Evolutionary conservation across 129 eudicot species (phyloP).

Genomic region (Rutidosis leptorrhynchoides): DNA sequence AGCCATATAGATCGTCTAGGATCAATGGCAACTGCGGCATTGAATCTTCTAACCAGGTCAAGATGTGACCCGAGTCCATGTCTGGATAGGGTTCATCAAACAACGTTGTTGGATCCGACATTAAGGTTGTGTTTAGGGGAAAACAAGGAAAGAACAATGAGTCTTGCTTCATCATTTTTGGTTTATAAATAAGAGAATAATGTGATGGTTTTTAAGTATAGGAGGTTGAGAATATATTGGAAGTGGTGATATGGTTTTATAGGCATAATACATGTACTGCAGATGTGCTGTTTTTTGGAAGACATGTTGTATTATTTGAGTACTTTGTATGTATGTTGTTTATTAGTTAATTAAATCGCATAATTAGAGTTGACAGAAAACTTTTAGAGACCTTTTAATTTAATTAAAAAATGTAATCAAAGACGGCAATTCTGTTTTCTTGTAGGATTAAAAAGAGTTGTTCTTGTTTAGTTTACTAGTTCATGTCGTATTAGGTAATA

Average conservation of each 20-base stretch:
- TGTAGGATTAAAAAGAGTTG: slow-evolving; percentile 19
- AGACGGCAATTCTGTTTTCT: slow-evolving; percentile 37
- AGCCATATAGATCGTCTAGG: slow-evolving; percentile 54
- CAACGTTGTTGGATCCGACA: slow-evolving; percentile 35
- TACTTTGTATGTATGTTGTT: slow-evolving; percentile 7
- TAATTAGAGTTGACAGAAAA: slow-evolving; percentile 13
- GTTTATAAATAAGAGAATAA: neutral
- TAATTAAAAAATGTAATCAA: slow-evolving; percentile 11
- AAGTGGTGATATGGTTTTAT: slow-evolving; percentile 18
- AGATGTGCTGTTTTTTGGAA: slow-evolving; percentile 74
- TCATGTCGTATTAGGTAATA: slow-evolving; percentile 7
- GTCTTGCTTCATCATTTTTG: slow-evolving; percentile 40
- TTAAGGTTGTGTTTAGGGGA: slow-evolving; percentile 22
- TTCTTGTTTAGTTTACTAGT: slow-evolving; percentile 19
- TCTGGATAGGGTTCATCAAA: slow-evolving; percentile 55
- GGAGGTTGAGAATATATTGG: slow-evolving; percentile 27
- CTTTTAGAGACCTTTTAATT: neutral
- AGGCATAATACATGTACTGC: slow-evolving; percentile 34
- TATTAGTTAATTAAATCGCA: slow-evolving; percentile 8
- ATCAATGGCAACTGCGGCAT: slow-evolving; percentile 50
- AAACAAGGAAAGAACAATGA: slow-evolving; percentile 18
- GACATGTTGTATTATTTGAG: slow-evolving; percentile 40
- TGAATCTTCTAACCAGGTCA: slow-evolving; percentile 60
- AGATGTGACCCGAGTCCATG: slow-evolving; percentile 44
- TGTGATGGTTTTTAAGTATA: slow-evolving; percentile 13